These are phyloP conservation scores for Cornus controversa DNA, from an alignment of 148 eudicot genomes.

Conservation along the genomic window DNA sequence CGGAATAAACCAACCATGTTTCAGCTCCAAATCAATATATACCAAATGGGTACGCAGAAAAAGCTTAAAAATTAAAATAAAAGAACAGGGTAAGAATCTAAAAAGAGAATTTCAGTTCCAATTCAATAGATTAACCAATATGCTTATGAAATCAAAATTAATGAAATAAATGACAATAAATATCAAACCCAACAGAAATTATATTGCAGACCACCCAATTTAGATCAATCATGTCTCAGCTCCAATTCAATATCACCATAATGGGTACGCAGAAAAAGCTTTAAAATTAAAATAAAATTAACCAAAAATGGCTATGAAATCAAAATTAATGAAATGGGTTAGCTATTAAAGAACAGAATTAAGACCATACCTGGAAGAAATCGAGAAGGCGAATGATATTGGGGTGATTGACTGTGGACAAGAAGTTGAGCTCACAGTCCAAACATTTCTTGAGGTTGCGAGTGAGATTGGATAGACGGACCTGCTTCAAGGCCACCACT, in stretches of 20 bases:
- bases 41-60: too few relatives aligned
- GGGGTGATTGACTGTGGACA: conserved; percentile 48
- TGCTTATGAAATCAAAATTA: neutral
- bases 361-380: conserved; percentile 28
- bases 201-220: too few relatives aligned
- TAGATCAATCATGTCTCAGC: too few relatives aligned
- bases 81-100: too few relatives aligned
- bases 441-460: conserved; percentile 30
- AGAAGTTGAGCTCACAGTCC: conserved; percentile 42
- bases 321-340: neutral
- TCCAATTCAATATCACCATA: too few relatives aligned
- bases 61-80: too few relatives aligned
- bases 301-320: neutral
- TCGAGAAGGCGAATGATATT: conserved; percentile 46
- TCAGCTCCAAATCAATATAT: too few relatives aligned
- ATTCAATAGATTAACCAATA: neutral
- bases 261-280: too few relatives aligned
- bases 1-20: too few relatives aligned
- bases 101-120: neutral
- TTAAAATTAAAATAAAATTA: too few relatives aligned
- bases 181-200: too few relatives aligned
- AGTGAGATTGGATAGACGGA: conserved; percentile 34
- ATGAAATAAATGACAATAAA: neutral
- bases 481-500: conserved; percentile 48
- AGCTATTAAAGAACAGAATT: neutral